phyloP scores from a whole-genome alignment of 129 eudicot genomes.

The Flaveria linearis region DNA sequence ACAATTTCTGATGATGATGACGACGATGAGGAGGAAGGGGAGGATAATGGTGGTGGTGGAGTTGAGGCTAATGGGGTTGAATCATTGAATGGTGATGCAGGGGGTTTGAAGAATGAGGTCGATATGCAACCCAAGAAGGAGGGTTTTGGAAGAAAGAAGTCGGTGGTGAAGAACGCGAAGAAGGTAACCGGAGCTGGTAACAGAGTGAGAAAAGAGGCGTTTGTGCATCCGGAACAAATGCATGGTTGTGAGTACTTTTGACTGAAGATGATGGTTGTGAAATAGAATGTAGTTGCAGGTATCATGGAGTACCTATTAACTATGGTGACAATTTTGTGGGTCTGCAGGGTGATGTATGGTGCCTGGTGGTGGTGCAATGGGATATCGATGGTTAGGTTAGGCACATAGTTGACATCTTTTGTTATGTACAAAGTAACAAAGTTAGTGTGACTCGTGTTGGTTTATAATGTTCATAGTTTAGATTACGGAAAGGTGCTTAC shows the following conservation, averaged over 20 bases:
- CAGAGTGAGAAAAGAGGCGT: slow-evolving; percentile 37
- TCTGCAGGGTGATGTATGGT: slow-evolving; percentile 33
- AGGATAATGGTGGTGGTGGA: not conserved
- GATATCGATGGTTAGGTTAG: slow-evolving; percentile 19
- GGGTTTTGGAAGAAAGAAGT: slow-evolving; percentile 41
- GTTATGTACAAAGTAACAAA: slow-evolving; percentile 24
- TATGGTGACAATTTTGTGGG: slow-evolving; percentile 52
- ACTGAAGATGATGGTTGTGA: slow-evolving; percentile 18
- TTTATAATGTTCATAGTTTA: slow-evolving; percentile 9
- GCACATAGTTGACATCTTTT: not conserved
- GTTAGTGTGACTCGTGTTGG: slow-evolving; percentile 1
- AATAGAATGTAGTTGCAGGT: not conserved
- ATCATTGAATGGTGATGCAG: not conserved
- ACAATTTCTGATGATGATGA: slow-evolving; percentile 44
- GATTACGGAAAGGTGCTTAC: slow-evolving; percentile 3
- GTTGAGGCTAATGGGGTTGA: not conserved
- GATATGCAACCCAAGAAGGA: slow-evolving; percentile 15
- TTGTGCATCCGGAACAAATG: slow-evolving; percentile 21
- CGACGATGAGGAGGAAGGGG: slow-evolving; percentile 14
- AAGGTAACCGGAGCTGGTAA: slow-evolving; percentile 53
- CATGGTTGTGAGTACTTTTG: slow-evolving; percentile 29
- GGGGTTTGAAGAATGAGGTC: not conserved
- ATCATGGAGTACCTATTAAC: slow-evolving; percentile 20
- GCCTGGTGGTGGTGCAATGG: not conserved
- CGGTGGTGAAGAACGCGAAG: slow-evolving; percentile 45